Conservation (phyloP, 805 yeast genomes). For the Saturnispora halmiae region DNA sequence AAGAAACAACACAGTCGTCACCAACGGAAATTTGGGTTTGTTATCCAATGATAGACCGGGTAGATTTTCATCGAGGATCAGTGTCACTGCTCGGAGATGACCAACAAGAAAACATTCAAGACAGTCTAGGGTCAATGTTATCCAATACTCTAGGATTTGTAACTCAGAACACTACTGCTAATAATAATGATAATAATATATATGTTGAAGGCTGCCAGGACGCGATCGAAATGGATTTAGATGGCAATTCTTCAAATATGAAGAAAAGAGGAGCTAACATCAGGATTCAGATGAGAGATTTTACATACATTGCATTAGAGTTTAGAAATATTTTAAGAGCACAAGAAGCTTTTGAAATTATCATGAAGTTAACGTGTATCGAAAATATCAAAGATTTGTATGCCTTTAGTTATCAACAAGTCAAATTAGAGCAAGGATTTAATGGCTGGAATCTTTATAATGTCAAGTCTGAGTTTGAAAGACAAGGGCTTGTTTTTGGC, state of each 20-base stretch:
- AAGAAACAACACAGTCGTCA: slow-evolving; percentile 11
- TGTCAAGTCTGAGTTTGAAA: slow-evolving; percentile 50
- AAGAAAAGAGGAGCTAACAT: slow-evolving; percentile 39
- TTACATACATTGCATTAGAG: slow-evolving; percentile 70
- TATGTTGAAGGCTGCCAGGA: no score
- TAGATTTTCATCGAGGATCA: slow-evolving; percentile 49
- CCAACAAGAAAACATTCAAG: not conserved
- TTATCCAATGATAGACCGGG: slow-evolving; percentile 69
- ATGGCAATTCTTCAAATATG: not conserved
- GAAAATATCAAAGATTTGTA: slow-evolving; percentile 50
- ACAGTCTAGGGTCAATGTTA: slow-evolving; percentile 4
- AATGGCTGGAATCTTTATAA: slow-evolving; percentile 71
- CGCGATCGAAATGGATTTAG: slow-evolving; percentile 2
- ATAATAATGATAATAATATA: slow-evolving; percentile 2
- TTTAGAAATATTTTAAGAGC: slow-evolving; percentile 53
- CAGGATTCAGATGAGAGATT: slow-evolving; percentile 75
- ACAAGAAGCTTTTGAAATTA: slow-evolving; percentile 61
- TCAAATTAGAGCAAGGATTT: slow-evolving; percentile 50
- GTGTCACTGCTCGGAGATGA: slow-evolving; percentile 24
- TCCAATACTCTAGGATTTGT: slow-evolving; percentile 8
- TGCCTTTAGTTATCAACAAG: slow-evolving; percentile 76
- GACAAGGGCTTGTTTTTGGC: slow-evolving; percentile 44
- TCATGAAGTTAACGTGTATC: slow-evolving; percentile 56
- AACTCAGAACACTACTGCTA: no score
- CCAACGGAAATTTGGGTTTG: slow-evolving; percentile 80